Conservation (phyloP, 1,284 basidiomycete genomes). For the Ceratorhiza oryzae-sativae region DNA sequence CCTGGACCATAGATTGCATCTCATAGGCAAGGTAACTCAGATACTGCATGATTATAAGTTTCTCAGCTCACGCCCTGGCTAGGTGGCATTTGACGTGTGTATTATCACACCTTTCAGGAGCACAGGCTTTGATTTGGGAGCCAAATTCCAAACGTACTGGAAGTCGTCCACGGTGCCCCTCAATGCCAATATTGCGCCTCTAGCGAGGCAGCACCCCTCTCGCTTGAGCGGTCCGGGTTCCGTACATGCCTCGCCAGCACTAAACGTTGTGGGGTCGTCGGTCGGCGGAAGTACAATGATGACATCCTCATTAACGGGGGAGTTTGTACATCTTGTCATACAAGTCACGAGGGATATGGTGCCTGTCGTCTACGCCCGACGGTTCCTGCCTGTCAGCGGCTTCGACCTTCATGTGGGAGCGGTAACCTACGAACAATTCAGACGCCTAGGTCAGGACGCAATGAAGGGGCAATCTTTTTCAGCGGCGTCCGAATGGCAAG, state of each 20-base stretch:
- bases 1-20: constrained; percentile 90
- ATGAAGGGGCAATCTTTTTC: constrained; percentile 57
- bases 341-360: constrained; percentile 92
- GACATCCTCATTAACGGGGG: constrained; percentile 86
- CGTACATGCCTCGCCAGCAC: constrained; percentile 28
- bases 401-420: constrained; percentile 85
- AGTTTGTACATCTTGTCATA: constrained; percentile 84
- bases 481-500: constrained; percentile 64
- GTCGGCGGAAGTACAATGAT: constrained; percentile 61
- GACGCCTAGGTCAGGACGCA: constrained; percentile 62
- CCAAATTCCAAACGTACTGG: constrained; percentile 96
- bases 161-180: constrained; percentile 79
- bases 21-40: constrained; percentile 83
- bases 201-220: constrained; percentile 32
- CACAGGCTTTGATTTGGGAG: constrained; percentile 94
- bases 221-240: constrained; percentile 35
- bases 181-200: constrained; percentile 53
- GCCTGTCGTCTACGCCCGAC: constrained; percentile 81
- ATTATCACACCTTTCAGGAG: constrained; percentile 91
- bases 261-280: constrained; percentile 40
- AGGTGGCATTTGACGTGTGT: constrained; percentile 90
- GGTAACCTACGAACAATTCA: constrained; percentile 82
- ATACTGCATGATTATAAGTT: constrained; percentile 8
- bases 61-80: constrained; percentile 24
- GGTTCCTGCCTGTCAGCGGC: constrained; percentile 73